Base-by-base conservation (phyloP, 352 stramenopile species). In the Globisporangium parvum region DNA sequence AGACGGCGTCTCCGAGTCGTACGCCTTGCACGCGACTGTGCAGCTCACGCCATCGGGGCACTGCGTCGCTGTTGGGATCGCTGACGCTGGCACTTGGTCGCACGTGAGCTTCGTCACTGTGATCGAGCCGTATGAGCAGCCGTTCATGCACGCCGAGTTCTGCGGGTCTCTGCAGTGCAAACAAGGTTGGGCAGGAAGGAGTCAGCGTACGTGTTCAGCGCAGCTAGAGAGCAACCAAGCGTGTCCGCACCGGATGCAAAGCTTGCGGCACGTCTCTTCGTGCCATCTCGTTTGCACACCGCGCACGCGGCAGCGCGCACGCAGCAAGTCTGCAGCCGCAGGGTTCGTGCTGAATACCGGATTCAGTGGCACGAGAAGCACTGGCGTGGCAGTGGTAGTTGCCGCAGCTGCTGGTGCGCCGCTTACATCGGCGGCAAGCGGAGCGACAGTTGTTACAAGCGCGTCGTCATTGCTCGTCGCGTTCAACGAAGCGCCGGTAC, bases 111-210 rank as follows among this genome's bases (percentile, higher is more conserved):
- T 88, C 35, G 80, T 87, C 41, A 83, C 66, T 15, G 71, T 85
- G 57, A 87, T 84, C 37, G 80, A 86, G 12, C 77, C 77, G 55
- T 85, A 90, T 2, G 77, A 85, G 62, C 80, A 90, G 44, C 80
- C 77, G 47, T 87, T 86, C 80, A 88, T 90, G 52, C 79, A 89
- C 23, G 76, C 75, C 10, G 71, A 62, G 51, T 88, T 80, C 48
- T 85, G 67, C 41, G 70, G 65, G 35, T 88, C 76, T 6, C 78
- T 87, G 46, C 12, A 14, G 18, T 45, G 21, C 39, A 45, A 45
- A 14, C 39, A 45, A 21, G 14, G 39, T 20, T 6, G 39, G 4
- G 10, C 10, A 28, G 6, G 0, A 15, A 39, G 14, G 4, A 44
- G 15, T 18, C 39, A 44, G 39, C 20, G 39, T 8, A 12, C 31